Conservation (phyloP, 768 basidiomycete species). For the Trametes elegans region DNA sequence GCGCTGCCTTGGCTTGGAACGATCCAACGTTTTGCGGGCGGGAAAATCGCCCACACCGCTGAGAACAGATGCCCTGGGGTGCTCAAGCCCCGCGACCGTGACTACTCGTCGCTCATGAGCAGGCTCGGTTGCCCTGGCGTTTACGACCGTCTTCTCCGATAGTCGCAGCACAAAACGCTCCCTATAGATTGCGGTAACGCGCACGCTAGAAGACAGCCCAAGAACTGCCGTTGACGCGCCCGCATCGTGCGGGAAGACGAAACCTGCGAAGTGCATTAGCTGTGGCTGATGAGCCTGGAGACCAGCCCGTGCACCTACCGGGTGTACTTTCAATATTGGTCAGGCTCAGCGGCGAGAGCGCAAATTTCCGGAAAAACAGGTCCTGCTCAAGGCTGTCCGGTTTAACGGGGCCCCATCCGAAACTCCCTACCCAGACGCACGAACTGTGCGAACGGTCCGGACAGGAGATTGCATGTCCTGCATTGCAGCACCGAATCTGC, state of each 20-base stretch:
- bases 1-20: neutral
- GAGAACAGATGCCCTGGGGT: neutral
- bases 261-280: no score
- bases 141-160: neutral
- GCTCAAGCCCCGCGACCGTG: neutral
- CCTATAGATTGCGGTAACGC: neutral
- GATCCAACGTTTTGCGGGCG: neutral
- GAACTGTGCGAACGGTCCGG: no score
- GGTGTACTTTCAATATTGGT: no score
- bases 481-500: neutral
- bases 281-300: no score
- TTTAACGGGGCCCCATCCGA: no score
- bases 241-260: neutral
- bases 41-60: neutral
- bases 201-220: neutral
- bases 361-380: no score
- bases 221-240: neutral
- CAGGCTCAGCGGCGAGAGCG: no score
- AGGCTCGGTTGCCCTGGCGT: neutral
- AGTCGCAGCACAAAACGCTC: neutral
- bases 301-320: no score
- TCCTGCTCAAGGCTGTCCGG: no score
- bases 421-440: no score
- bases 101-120: slow-evolving; percentile 1
- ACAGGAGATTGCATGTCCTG: no score